These are phyloP conservation scores for Nymphaea thermarum DNA, from an alignment of 164 flowering plant genomes.

Conservation along the genomic window DNA sequence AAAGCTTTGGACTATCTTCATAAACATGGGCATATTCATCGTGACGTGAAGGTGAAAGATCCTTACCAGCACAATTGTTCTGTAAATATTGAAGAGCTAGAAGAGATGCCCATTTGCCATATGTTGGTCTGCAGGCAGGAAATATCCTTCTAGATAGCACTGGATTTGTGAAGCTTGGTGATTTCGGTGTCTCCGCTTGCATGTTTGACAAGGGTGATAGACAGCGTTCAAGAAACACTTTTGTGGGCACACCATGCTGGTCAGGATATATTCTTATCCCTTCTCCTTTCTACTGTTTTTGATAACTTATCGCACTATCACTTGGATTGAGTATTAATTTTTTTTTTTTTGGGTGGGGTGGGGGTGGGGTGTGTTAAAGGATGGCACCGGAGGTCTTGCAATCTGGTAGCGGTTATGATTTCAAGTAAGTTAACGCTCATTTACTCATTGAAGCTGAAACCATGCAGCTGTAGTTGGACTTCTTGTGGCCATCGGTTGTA, in stretches of 20 bases:
- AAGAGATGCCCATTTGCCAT: not conserved
- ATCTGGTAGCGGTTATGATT: constrained; percentile 93
- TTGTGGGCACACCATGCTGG: constrained; percentile 99
- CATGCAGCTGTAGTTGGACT: no score
- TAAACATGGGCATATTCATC: constrained; percentile 93
- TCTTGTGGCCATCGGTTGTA: no score
- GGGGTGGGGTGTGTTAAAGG: constrained; percentile 25
- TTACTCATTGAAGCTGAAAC: no score
- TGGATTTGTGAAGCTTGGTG: constrained; percentile 88
- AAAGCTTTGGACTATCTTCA: constrained; percentile 94
- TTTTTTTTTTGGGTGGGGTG: not conserved
- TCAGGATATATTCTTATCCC: constrained; percentile 13
- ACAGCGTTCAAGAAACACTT: constrained; percentile 87
- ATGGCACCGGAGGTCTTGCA: constrained; percentile 99
- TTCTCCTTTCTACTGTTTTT: not conserved
- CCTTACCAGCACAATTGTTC: not conserved
- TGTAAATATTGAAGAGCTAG: not conserved
- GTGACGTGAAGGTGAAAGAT: constrained; percentile 77
- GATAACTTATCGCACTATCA: not conserved
- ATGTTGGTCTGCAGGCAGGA: constrained; percentile 59
- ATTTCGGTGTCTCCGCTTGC: constrained; percentile 97
- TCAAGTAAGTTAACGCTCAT: constrained; percentile 47
- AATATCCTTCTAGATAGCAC: constrained; percentile 75
- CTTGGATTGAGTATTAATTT: not conserved
- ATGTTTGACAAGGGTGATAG: constrained; percentile 95